These are phyloP conservation scores for Astrocystis sublimbata DNA, from an alignment of 495 filamentous ascomycete genomes.

Conservation along the genomic window DNA sequence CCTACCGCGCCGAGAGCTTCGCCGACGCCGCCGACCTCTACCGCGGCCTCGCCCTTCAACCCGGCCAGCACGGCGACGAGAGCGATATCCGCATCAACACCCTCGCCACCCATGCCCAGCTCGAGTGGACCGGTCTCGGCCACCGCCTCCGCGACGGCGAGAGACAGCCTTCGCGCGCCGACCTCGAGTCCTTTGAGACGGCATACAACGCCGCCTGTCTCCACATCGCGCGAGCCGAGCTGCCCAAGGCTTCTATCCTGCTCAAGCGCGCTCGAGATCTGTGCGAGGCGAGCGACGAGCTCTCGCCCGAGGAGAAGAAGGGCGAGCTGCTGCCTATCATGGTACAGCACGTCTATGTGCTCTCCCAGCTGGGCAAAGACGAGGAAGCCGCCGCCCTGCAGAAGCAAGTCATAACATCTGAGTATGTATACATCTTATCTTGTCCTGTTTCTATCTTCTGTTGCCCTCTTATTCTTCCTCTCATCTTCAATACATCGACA, in stretches of 20 bases:
- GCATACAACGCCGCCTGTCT: slow-evolving; percentile 90
- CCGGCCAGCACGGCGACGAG: slow-evolving; percentile 63
- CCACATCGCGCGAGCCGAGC: slow-evolving; percentile 77
- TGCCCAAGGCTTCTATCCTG: slow-evolving; percentile 71
- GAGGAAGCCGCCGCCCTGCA: slow-evolving; percentile 71
- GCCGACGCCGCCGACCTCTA: slow-evolving; percentile 70
- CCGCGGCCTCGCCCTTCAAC: slow-evolving; percentile 54
- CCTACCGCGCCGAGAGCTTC: slow-evolving; percentile 85
- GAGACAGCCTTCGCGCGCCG: slow-evolving; percentile 64
- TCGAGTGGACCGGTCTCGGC: slow-evolving; percentile 74
- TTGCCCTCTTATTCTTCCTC: background rate
- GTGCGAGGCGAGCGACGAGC: slow-evolving; percentile 79
- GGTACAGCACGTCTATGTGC: slow-evolving; percentile 82
- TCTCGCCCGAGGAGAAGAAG: slow-evolving; percentile 78
- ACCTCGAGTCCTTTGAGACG: slow-evolving; percentile 89
- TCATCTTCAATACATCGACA: slow-evolving; percentile 36
- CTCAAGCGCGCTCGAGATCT: slow-evolving; percentile 84
- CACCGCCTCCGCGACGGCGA: slow-evolving; percentile 41
- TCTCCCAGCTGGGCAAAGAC: slow-evolving; percentile 68
- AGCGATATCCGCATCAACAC: slow-evolving; percentile 87
- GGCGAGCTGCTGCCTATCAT: slow-evolving; percentile 82
- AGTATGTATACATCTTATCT: slow-evolving; percentile 31
- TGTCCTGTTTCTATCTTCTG: slow-evolving; percentile 9
- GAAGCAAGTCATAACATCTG: slow-evolving; percentile 54
- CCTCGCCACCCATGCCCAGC: slow-evolving; percentile 76